phyloP scores from a whole-genome alignment of 768 basidiomycete genomes.

The Mycena haematopus region DNA sequence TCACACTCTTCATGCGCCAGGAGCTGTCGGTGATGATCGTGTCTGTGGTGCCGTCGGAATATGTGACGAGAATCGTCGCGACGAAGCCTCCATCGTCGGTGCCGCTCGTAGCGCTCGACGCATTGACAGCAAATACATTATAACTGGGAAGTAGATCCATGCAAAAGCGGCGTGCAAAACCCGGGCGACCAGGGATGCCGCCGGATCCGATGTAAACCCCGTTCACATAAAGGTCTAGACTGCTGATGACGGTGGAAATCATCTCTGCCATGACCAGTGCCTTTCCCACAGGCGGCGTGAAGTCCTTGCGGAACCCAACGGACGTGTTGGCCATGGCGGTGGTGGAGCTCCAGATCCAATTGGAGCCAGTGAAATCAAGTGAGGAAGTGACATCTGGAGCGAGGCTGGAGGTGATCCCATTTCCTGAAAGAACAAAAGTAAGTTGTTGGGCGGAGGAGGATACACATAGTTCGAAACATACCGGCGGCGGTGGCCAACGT shows the following conservation, averaged over 20 bases:
- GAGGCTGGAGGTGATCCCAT: background rate
- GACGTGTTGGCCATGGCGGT: background rate
- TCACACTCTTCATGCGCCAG: slow-evolving; percentile 3
- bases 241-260: no score
- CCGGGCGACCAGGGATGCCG: background rate
- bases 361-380: slow-evolving; percentile 3
- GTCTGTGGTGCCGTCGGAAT: slow-evolving; percentile 15
- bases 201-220: slow-evolving; percentile 7
- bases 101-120: background rate
- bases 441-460: background rate
- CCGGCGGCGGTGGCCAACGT: background rate
- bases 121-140: slow-evolving; percentile 21
- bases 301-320: slow-evolving; percentile 1
- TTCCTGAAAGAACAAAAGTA: background rate
- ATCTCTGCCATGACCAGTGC: slow-evolving; percentile 9
- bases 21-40: slow-evolving; percentile 9
- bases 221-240: slow-evolving; percentile 10
- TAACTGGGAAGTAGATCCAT: slow-evolving; percentile 14
- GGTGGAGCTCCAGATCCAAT: slow-evolving; percentile 16
- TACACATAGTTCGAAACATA: background rate
- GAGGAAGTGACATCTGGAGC: slow-evolving; percentile 1
- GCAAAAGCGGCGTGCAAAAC: slow-evolving; percentile 11
- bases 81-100: background rate
- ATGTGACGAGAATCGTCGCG: slow-evolving; percentile 13
- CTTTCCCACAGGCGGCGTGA: slow-evolving; percentile 12